phyloP scores from a whole-genome alignment of 1,139 yeast genomes.

The Hyphopichia fennica region DNA sequence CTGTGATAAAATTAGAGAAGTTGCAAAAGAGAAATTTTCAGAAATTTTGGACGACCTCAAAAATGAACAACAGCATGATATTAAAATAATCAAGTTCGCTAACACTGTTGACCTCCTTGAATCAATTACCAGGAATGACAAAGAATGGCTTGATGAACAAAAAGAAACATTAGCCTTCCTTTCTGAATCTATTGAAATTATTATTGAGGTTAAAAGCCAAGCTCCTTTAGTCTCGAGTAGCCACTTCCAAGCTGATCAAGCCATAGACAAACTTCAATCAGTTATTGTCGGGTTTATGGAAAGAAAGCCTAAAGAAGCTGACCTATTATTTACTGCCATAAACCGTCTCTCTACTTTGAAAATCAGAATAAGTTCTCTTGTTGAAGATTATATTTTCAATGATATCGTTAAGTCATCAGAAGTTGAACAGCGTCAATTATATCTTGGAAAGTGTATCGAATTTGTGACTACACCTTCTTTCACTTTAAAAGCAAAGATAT shows the following conservation, averaged over 20 bases:
- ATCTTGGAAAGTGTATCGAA: conserved; percentile 53
- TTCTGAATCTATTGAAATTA: conserved; percentile 45
- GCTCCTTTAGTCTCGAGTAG: conserved; percentile 57
- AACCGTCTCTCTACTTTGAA: conserved; percentile 49
- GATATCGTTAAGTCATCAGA: conserved; percentile 56
- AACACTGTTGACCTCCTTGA: conserved; percentile 67
- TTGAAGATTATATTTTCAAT: conserved; percentile 61
- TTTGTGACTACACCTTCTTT: conserved; percentile 43
- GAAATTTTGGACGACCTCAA: conserved; percentile 36
- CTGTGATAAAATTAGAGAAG: conserved; percentile 56
- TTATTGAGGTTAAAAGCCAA: conserved; percentile 38
- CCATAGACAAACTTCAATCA: conserved; percentile 60
- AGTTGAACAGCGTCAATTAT: conserved; percentile 45
- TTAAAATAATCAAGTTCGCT: conserved; percentile 63
- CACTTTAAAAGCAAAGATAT: conserved; percentile 57
- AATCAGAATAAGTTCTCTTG: conserved; percentile 43
- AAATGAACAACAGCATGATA: conserved; percentile 51
- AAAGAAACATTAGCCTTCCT: conserved; percentile 49
- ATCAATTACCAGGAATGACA: conserved; percentile 53
- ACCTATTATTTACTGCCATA: conserved; percentile 47
- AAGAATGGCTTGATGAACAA: conserved; percentile 63
- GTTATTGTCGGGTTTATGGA: conserved; percentile 53
- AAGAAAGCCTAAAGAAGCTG: conserved; percentile 27
- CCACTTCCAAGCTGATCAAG: conserved; percentile 74
- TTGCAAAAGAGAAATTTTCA: conserved; percentile 53